phyloP scores from a whole-genome alignment of 192 early-diverging fungal genomes.

The Coemansia sp. region DNA sequence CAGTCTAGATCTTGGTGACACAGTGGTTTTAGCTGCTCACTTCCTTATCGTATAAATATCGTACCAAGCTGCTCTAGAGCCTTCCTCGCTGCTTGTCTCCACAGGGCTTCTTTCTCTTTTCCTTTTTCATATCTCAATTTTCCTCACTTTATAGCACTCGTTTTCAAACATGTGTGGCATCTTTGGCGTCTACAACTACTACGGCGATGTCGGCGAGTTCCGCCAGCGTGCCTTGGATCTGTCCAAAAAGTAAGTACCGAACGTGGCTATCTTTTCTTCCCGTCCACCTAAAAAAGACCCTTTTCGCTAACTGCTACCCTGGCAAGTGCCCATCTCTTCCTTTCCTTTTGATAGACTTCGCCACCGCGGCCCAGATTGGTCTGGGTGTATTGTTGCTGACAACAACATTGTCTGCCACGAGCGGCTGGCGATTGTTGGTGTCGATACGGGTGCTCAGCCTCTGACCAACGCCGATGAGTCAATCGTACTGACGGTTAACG shows the following conservation, averaged over 20 bases:
- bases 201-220: constrained; percentile 72
- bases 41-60: constrained; percentile 5
- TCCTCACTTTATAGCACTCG: not conserved
- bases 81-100: constrained; percentile 3
- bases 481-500: constrained; percentile 91
- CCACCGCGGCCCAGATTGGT: constrained; percentile 99
- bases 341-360: constrained; percentile 61
- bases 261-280: not conserved
- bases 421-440: constrained; percentile 97
- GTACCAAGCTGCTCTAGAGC: not conserved
- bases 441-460: constrained; percentile 95
- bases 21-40: not conserved
- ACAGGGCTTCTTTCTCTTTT: not conserved
- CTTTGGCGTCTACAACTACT: constrained; percentile 91
- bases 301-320: not conserved
- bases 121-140: not conserved
- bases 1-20: not conserved
- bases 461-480: constrained; percentile 89
- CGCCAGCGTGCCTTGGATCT: constrained; percentile 83
- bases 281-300: not conserved
- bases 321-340: not conserved
- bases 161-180: constrained; percentile 88
- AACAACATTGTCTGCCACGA: constrained; percentile 96
- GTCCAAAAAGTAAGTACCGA: constrained; percentile 60
- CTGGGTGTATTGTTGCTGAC: constrained; percentile 77